Evolutionary conservation across 2,329 filamentous ascomycete genomes (phyloP).

Genomic region (Neofusicoccum parvum): DNA sequence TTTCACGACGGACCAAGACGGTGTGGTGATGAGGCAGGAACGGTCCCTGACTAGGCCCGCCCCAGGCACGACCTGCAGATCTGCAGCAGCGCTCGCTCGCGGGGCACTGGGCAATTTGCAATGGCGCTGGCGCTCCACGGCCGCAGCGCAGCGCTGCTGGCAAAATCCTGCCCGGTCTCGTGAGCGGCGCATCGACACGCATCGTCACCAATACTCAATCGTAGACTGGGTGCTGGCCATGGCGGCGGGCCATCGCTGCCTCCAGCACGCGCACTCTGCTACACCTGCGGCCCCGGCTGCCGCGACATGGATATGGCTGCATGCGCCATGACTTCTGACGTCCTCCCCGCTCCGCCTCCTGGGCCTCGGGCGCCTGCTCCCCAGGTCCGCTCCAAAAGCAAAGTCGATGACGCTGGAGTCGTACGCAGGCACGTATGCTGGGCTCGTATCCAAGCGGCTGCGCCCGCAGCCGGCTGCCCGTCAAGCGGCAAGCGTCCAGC

Average conservation of each 20-base stretch:
- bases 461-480: background rate
- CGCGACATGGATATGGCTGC: background rate
- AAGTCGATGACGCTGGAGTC: constrained; percentile 14
- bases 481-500: background rate
- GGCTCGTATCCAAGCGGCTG: constrained; percentile 4
- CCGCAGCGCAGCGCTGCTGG: background rate
- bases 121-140: background rate
- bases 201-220: constrained; percentile 7
- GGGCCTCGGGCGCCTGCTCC: background rate
- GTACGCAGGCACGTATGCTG: constrained; percentile 5
- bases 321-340: background rate
- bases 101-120: constrained; percentile 7
- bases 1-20: constrained; percentile 13
- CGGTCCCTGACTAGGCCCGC: constrained; percentile 14
- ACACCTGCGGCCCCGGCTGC: background rate
- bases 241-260: background rate
- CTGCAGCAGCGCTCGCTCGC: background rate
- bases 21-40: constrained; percentile 7
- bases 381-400: constrained; percentile 4
- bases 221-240: constrained; percentile 2
- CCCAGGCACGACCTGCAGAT: constrained; percentile 13
- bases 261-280: background rate
- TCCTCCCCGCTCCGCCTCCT: background rate
- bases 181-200: background rate
- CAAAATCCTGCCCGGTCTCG: constrained; percentile 16